phyloP scores from a whole-genome alignment of 257 asterid genomes.

The Ophiorrhiza pumila region DNA sequence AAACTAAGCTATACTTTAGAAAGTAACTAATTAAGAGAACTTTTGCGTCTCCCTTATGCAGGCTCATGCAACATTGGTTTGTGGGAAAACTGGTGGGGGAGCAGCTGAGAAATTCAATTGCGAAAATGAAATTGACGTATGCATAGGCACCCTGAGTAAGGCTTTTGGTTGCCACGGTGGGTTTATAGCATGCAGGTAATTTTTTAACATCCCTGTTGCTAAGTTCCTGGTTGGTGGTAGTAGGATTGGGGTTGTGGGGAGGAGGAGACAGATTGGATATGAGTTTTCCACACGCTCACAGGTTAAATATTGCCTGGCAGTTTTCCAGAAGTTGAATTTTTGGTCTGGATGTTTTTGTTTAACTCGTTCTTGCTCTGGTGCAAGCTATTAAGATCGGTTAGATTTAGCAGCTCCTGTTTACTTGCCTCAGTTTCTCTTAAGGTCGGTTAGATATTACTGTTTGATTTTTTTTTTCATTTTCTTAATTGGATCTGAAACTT shows the following conservation, averaged over 20 bases:
- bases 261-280: not conserved
- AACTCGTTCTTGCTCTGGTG: not conserved
- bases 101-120: constrained; percentile 84
- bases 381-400: not conserved
- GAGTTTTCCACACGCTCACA: not conserved
- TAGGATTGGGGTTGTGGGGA: not conserved
- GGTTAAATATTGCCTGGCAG: not conserved
- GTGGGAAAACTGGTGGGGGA: constrained; percentile 92
- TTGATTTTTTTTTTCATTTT: not conserved
- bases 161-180: constrained; percentile 99
- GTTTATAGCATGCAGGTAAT: constrained; percentile 93
- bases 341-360: not conserved
- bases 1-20: not conserved
- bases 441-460: not conserved
- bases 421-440: not conserved
- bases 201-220: not conserved
- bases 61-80: constrained; percentile 98
- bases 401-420: no score
- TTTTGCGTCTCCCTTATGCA: constrained; percentile 23
- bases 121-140: constrained; percentile 76
- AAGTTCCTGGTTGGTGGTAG: not conserved
- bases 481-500: not conserved
- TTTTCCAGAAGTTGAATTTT: not conserved
- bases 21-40: not conserved
- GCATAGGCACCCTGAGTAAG: constrained; percentile 91